Percentiles rank a stretch among this genome's conserved stretches.
These are phyloP conservation scores for Grosmannia serpens DNA, from an alignment of 2,329 filamentous ascomycete species.

Conservation along the genomic window DNA sequence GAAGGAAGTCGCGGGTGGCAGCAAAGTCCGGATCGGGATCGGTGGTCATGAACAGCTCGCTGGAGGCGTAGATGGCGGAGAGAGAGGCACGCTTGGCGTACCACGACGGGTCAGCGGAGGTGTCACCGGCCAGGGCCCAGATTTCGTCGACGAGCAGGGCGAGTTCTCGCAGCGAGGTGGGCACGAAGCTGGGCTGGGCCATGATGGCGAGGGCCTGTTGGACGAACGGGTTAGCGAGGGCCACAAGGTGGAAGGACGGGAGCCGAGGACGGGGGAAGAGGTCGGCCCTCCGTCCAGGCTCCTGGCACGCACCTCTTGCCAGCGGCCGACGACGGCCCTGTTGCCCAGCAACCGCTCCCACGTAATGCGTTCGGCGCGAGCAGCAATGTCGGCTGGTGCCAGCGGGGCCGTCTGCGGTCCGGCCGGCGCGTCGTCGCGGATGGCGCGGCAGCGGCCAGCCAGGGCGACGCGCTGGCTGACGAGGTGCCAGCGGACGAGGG, in stretches of 20 bases:
- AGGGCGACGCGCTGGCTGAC: constrained; percentile 53
- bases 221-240: neutral
- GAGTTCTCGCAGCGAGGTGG: constrained; percentile 67
- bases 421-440: constrained; percentile 26
- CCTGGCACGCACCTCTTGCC: constrained; percentile 50
- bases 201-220: constrained; percentile 73
- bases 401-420: constrained; percentile 9
- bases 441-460: constrained; percentile 23
- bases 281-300: neutral
- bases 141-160: constrained; percentile 83
- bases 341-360: constrained; percentile 73
- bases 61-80: constrained; percentile 52
- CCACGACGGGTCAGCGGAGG: constrained; percentile 74
- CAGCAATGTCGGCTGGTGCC: constrained; percentile 31
- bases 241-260: neutral
- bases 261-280: neutral
- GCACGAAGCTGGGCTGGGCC: constrained; percentile 70
- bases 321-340: constrained; percentile 56
- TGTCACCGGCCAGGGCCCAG: constrained; percentile 74
- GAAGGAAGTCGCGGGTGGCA: constrained; percentile 72
- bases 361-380: constrained; percentile 58
- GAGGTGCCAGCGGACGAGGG: constrained; percentile 70
- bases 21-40: constrained; percentile 57
- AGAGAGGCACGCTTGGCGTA: constrained; percentile 55
- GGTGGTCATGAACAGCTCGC: constrained; percentile 90